phyloP scores from a whole-genome alignment of 768 basidiomycete species.

The Sistotremastrum niveocremeum region DNA sequence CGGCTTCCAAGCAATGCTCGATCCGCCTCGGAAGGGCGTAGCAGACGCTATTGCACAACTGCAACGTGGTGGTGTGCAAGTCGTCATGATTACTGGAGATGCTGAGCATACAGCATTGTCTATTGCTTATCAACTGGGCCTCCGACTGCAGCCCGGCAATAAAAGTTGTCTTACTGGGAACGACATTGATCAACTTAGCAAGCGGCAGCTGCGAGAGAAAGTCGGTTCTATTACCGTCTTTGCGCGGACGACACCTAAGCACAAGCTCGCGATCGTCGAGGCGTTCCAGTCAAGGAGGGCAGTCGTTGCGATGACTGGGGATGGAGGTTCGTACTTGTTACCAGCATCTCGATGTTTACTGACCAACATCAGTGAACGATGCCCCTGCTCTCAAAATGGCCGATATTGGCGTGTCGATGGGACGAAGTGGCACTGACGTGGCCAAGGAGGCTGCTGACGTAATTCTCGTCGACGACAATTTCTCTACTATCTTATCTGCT shows the following conservation, averaged over 20 bases:
- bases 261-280: conserved; percentile 95
- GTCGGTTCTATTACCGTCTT: conserved; percentile 80
- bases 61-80: conserved; percentile 78
- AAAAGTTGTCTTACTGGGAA: conserved; percentile 55
- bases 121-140: conserved; percentile 76
- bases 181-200: conserved; percentile 74
- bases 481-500: conserved; percentile 86
- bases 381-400: conserved; percentile 96
- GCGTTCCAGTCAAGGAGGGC: conserved; percentile 83
- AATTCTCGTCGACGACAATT: conserved; percentile 95
- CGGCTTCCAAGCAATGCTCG: conserved; percentile 91
- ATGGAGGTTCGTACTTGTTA: conserved; percentile 52
- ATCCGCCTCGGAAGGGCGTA: conserved; percentile 91
- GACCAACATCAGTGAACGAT: conserved; percentile 60
- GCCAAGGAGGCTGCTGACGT: conserved; percentile 97
- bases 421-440: conserved; percentile 95
- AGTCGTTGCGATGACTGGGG: conserved; percentile 95
- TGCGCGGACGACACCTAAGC: conserved; percentile 89
- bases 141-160: conserved; percentile 41
- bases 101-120: conserved; percentile 82
- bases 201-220: conserved; percentile 66
- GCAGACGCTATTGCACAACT: conserved; percentile 73
- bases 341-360: neutral
- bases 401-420: conserved; percentile 96
- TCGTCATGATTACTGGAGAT: conserved; percentile 99